Evolutionary conservation across 1,284 basidiomycete genomes (phyloP).

Genomic region (Ustilago loliicola): DNA sequence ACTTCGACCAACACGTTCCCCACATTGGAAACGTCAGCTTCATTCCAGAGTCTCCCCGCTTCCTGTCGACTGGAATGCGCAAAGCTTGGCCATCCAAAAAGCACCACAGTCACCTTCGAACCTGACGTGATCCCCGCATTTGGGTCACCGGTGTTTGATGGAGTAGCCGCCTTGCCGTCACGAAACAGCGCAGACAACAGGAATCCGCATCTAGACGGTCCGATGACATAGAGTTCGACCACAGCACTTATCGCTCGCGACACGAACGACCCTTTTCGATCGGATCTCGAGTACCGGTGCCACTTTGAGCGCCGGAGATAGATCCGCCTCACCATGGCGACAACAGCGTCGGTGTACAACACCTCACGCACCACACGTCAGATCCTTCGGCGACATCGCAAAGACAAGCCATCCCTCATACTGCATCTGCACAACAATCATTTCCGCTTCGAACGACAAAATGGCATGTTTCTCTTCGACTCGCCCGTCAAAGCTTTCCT

Average conservation of each 20-base stretch:
- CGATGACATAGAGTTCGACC: not conserved
- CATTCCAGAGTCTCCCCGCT: not conserved
- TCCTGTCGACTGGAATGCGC: too few relatives aligned
- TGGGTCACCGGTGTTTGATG: too few relatives aligned
- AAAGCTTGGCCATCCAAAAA: too few relatives aligned
- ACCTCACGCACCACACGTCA: slow-evolving; percentile 65
- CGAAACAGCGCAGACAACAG: not conserved
- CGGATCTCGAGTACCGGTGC: not conserved
- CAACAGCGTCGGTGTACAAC: slow-evolving; percentile 68
- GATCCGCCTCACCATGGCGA: slow-evolving; percentile 55
- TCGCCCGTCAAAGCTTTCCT: slow-evolving; percentile 65
- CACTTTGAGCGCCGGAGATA: not conserved
- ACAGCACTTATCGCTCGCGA: not conserved
- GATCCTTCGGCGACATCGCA: slow-evolving; percentile 65
- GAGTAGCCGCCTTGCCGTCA: too few relatives aligned
- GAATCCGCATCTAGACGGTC: not conserved
- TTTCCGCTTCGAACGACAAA: slow-evolving; percentile 67
- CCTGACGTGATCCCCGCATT: too few relatives aligned
- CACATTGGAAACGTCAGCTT: not conserved
- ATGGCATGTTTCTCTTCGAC: slow-evolving; percentile 66
- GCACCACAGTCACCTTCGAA: too few relatives aligned
- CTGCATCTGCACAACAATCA: slow-evolving; percentile 64
- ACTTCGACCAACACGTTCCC: not conserved
- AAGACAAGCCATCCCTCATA: slow-evolving; percentile 63
- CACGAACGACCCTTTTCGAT: not conserved